Conservation (phyloP, 257 asterid species). For the Orobanche coerulescens region DNA sequence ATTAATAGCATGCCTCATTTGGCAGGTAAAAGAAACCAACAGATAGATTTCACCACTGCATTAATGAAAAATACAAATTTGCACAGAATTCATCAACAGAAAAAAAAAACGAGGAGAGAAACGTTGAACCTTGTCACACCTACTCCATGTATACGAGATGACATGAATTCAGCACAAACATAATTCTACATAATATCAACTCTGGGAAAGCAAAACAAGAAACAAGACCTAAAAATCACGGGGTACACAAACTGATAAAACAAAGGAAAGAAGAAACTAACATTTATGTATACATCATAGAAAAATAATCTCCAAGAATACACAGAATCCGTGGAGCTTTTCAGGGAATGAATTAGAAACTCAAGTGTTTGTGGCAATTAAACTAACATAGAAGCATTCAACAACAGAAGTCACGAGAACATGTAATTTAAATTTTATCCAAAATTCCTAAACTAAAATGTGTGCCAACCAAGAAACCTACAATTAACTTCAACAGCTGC, state of each 20-base stretch:
- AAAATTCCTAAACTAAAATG: constrained; percentile 3
- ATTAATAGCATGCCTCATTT: background rate
- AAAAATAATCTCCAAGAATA: background rate
- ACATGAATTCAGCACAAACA: background rate
- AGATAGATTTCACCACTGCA: constrained; percentile 18
- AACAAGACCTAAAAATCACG: background rate
- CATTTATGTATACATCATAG: background rate
- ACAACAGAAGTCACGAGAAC: background rate
- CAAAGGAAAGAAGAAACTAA: background rate
- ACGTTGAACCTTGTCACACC: background rate
- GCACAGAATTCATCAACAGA: background rate
- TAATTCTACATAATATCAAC: background rate
- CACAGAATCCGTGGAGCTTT: background rate
- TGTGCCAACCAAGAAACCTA: constrained; percentile 1
- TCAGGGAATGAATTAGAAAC: background rate
- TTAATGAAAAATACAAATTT: constrained; percentile 2
- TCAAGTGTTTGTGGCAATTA: background rate
- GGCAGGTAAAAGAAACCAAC: constrained; percentile 20
- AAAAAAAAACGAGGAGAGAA: too few species aligned
- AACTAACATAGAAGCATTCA: background rate
- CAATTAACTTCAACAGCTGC: background rate
- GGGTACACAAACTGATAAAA: background rate
- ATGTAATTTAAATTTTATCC: background rate
- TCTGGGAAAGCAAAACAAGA: background rate
- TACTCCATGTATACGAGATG: background rate